Percentiles rank a stretch among this genome's conserved stretches.
Conservation (phyloP, 164 flowering plant species). For the grape (Vitis vinifera) region DNA sequence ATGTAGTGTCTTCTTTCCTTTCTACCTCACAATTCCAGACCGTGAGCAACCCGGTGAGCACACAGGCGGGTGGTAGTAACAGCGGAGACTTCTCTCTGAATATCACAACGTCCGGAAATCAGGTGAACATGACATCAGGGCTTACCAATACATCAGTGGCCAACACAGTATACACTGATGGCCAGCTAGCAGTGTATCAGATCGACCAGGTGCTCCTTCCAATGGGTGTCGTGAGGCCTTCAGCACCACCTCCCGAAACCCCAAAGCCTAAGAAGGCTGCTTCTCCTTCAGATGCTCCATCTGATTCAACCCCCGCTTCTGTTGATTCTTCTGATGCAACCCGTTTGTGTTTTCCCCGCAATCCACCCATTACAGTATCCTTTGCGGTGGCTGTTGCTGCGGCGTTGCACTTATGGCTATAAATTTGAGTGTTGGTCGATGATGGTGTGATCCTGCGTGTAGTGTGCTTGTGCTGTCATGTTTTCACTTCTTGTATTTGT, state of each 20-base stretch:
- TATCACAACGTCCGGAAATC: conserved; percentile 29
- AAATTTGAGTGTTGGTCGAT: too few relatives aligned
- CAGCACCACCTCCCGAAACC: conserved; percentile 26
- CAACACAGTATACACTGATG: conserved; percentile 24
- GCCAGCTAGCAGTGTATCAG: conserved; percentile 27
- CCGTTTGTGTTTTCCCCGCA: neutral
- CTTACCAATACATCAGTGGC: conserved; percentile 24
- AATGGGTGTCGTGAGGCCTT: neutral
- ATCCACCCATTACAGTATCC: too few relatives aligned
- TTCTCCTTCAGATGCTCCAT: conserved; percentile 11
- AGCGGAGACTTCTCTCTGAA: conserved; percentile 27
- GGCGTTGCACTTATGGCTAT: too few relatives aligned
- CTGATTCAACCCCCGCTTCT: conserved; percentile 4
- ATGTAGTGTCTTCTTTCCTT: conserved; percentile 25
- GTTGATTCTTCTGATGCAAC: conserved; percentile 28
- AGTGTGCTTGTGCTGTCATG: too few relatives aligned
- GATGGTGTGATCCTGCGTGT: too few relatives aligned
- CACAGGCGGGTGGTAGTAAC: conserved; percentile 31
- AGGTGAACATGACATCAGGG: conserved; percentile 36
- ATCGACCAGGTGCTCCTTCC: conserved; percentile 43
- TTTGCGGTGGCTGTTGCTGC: too few relatives aligned
- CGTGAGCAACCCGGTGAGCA: conserved; percentile 33
- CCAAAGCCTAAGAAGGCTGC: conserved; percentile 13
- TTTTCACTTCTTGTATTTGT: too few relatives aligned
- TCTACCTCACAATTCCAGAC: conserved; percentile 33